Evolutionary conservation across 2,329 filamentous ascomycete species (phyloP), one percentile per base, ranked within the genome.

Genomic region (Phoma sp.): DNA sequence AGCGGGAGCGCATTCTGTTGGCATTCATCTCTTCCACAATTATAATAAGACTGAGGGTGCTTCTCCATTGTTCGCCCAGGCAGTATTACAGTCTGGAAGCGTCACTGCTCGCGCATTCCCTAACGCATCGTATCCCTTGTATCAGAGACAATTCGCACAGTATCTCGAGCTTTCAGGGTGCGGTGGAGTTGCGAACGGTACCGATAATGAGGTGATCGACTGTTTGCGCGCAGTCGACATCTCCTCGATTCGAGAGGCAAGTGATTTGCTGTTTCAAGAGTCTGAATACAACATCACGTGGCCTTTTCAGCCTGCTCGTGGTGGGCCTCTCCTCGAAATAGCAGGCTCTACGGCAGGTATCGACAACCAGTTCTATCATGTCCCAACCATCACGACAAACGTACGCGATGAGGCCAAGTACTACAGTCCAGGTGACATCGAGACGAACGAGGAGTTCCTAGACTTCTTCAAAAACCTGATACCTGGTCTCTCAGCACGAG

Each of bases 241-340:
- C 1, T 48, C 56, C 1, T 62, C 67, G 1, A 77, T 80, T 14
- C 66, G 68, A 44, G 30, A 72, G 66, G 53, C 76, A 65, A 66
- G 69, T 63, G 11, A 69, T 62, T 32, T 45, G 70, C 4, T 79
- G 60, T 60, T 57, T 45, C 52, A 69, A 2, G 70, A 76, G 0
- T 75, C 73, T 0, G 61, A 74, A 5, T 71, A 71, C 2, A 58
- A 63, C n/a, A 64, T 77, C 18, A 77, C 76, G 0, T 80, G 78
- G 78, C 78, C 78, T 0, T 80, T 79, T 55, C 78, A 80, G 33
- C 78, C 78, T 1, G 72, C 73, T 0, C 70, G 74, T 1, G 77
- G 78, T 0, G 78, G 78, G 0, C 72, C 74, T 0, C 52, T 80
- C 0, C 73, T 80, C 2, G 78, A 80, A 51, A 77, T 78, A 45